Conservation (phyloP, 1,284 basidiomycete genomes). For the Cystodermella granulosa region DNA sequence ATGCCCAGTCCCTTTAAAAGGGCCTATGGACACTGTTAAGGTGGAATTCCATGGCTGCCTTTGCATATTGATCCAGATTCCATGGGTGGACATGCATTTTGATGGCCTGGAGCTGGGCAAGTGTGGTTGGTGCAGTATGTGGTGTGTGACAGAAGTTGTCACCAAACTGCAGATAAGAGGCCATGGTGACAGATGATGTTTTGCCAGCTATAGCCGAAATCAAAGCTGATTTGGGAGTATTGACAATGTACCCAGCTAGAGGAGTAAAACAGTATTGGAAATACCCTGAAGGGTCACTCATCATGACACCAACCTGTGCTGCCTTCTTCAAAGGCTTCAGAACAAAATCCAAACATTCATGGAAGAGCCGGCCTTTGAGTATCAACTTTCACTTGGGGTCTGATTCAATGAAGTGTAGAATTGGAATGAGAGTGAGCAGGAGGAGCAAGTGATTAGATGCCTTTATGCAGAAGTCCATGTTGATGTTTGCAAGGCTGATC, state of each 20-base stretch:
- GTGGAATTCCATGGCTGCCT: constrained; percentile 10
- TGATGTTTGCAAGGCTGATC: not conserved
- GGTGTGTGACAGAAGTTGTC: constrained; percentile 22
- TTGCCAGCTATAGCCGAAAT: too few relatives aligned
- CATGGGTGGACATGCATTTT: constrained; percentile 10
- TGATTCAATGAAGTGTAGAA: not conserved
- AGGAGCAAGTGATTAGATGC: too few relatives aligned
- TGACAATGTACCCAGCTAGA: not conserved
- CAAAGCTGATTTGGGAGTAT: too few relatives aligned
- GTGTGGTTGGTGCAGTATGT: constrained; percentile 16
- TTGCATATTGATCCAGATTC: constrained; percentile 17
- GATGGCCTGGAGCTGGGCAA: constrained; percentile 13
- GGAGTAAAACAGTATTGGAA: not conserved
- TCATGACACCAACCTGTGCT: not conserved
- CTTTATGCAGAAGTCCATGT: not conserved
- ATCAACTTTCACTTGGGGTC: not conserved
- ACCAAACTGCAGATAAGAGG: constrained; percentile 22
- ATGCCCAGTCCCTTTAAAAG: constrained; percentile 28
- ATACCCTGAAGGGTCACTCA: not conserved
- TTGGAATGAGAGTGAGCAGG: too few relatives aligned
- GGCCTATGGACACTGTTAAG: constrained; percentile 28
- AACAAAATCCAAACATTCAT: not conserved
- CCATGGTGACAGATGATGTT: constrained; percentile 27
- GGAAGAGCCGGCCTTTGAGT: too few relatives aligned
- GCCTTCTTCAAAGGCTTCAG: not conserved